Percentiles rank a stretch among this genome's conserved stretches.
Conservation (phyloP, 805 yeast species). For the Blastobotrys peoriensis region DNA sequence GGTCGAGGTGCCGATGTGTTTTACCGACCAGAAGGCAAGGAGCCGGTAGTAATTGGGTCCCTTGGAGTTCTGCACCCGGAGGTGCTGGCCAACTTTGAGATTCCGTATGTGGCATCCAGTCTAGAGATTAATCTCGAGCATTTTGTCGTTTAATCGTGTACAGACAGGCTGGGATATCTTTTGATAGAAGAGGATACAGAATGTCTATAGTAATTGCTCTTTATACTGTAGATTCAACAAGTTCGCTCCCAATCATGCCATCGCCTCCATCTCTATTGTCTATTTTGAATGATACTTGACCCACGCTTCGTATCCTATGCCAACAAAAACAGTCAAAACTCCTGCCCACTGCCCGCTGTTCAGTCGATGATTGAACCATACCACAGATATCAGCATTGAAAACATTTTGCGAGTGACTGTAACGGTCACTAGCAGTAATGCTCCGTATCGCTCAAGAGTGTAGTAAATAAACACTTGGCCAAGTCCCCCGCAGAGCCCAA, state of each 20-base stretch:
- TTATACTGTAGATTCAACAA: too few relatives aligned
- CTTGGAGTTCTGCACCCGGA: slow-evolving; percentile 96
- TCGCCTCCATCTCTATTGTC: too few relatives aligned
- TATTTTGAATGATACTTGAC: too few relatives aligned
- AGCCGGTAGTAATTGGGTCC: slow-evolving; percentile 50
- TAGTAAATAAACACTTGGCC: slow-evolving; percentile 93
- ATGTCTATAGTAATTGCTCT: too few relatives aligned
- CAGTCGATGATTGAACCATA: slow-evolving; percentile 77
- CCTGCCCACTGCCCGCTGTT: slow-evolving; percentile 69
- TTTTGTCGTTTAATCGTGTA: slow-evolving; percentile 42
- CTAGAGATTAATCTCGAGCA: slow-evolving; percentile 88
- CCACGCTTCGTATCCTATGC: slow-evolving; percentile 74
- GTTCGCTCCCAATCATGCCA: too few relatives aligned
- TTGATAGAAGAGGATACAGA: too few relatives aligned
- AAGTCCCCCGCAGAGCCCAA: slow-evolving; percentile 74
- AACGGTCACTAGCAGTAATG: slow-evolving; percentile 79
- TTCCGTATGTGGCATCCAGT: slow-evolving; percentile 87
- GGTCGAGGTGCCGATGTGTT: slow-evolving; percentile 92
- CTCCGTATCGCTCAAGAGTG: slow-evolving; percentile 78
- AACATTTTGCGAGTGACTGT: slow-evolving; percentile 96
- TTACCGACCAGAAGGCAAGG: slow-evolving; percentile 50
- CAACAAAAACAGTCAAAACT: slow-evolving; percentile 71
- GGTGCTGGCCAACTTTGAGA: slow-evolving; percentile 77
- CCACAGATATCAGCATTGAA: slow-evolving; percentile 85
- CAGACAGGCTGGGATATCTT: too few relatives aligned